Conservation (phyloP, 2,329 filamentous ascomycete genomes). For the Scopulariopsis brevicaulis region DNA sequence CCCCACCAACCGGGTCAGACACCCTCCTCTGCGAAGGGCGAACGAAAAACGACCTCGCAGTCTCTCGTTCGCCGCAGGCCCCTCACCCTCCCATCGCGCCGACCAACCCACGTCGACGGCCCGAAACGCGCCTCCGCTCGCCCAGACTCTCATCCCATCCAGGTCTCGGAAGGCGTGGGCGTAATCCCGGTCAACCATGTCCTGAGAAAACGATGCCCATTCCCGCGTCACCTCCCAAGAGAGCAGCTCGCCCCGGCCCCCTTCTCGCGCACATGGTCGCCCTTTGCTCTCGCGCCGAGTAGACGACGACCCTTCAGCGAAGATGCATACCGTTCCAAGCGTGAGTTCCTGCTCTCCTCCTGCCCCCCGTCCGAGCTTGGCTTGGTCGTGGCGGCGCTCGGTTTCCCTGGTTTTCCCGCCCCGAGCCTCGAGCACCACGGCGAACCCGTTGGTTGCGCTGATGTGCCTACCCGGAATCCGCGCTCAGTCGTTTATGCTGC, state of each 20-base stretch:
- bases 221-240: not conserved
- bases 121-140: not conserved
- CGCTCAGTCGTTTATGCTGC: not conserved
- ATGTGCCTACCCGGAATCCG: not conserved
- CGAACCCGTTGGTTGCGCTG: not conserved
- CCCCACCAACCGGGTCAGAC: not conserved
- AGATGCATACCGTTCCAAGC: slow-evolving; percentile 43
- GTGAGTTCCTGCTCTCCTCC: slow-evolving; percentile 20
- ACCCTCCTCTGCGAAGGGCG: not conserved
- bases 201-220: slow-evolving; percentile 5
- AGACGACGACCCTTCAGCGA: slow-evolving; percentile 24
- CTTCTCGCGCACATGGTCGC: slow-evolving; percentile 13
- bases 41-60: slow-evolving; percentile 1
- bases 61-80: slow-evolving; percentile 4
- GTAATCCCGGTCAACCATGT: not conserved
- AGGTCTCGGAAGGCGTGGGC: not conserved
- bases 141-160: not conserved
- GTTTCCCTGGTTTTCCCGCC: not conserved
- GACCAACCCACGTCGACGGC: slow-evolving; percentile 1
- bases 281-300: slow-evolving; percentile 20
- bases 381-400: slow-evolving; percentile 1
- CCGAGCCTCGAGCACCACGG: not conserved
- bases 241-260: slow-evolving; percentile 13
- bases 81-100: not conserved
- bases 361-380: slow-evolving; percentile 7